Evolutionary conservation across 495 filamentous ascomycete genomes (phyloP), one percentile per base, ranked within the genome.

Genomic region (Massariosphaeria phaeospora): DNA sequence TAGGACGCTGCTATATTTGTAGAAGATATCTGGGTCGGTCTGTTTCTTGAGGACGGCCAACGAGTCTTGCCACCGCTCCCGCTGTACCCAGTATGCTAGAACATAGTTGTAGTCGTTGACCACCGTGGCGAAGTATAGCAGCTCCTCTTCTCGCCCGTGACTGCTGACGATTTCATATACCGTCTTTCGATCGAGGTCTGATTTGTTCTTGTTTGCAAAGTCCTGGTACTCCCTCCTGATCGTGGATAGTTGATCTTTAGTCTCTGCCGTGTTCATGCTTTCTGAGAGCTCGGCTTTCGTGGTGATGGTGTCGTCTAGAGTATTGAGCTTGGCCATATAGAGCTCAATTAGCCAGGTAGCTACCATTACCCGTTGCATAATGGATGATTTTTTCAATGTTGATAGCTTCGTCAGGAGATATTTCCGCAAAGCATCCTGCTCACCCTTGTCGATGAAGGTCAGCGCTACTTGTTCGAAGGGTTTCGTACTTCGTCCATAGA

Each of bases 281-380:
- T 87, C 85, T 2, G 82, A 80, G 31, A 95, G 71, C 59, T 95
- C 89, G 0, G 89, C 89, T 59, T 91, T 86, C 0, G 94, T 95
- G 30, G 89, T 84, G 45, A 97, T 88, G 12, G 88, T 89, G 67
- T 98, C 93, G 65, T 97, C 94, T 0, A 98, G 81, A 3, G 85
- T 84, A 63, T 97, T 96, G 26, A 97, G 76, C 70, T 96, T 96
- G 2, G 89, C 86, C 93, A 98, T 98, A 69, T 93, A 97, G 6
- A 96, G 76, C 61, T 98, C 93, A 15, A 96, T 76, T 44, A 98
- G 80, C 93, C 93, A 98, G 62, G 84, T 89, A 21, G 93, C 86
- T 49, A 96, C 84, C 91, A 98, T 95, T 29, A 85, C 83, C 46
- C 93, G 73, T 70, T 98, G 93, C 94, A 96, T 98, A 18, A 84